phyloP scores from a whole-genome alignment of 306 rosid genomes.

The Styphnolobium japonicum region DNA sequence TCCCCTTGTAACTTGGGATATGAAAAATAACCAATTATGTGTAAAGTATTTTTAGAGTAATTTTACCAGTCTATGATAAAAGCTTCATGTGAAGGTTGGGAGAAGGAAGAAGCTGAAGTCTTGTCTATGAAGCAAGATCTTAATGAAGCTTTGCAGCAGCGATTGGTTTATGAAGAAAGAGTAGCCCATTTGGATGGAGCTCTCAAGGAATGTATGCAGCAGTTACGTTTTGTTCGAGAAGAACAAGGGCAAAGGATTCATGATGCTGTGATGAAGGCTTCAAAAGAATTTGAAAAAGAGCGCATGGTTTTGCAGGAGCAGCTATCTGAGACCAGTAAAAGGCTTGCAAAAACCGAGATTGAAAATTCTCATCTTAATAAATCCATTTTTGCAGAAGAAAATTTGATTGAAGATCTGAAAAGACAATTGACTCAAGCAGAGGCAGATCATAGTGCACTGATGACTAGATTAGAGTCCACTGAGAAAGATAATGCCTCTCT shows the following conservation, averaged over 20 bases:
- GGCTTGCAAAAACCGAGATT: constrained; percentile 53
- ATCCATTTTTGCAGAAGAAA: constrained; percentile 60
- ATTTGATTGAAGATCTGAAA: constrained; percentile 61
- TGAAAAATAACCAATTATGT: not conserved
- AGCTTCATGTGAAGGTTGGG: constrained; percentile 58
- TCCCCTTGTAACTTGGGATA: not conserved
- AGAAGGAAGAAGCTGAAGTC: constrained; percentile 62
- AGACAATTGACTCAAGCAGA: constrained; percentile 56
- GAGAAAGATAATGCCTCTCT: constrained; percentile 66
- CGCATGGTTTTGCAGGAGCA: constrained; percentile 56
- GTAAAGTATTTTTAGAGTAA: not conserved
- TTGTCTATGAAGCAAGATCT: constrained; percentile 52
- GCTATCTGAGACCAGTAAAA: constrained; percentile 55
- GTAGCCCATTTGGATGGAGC: constrained; percentile 72
- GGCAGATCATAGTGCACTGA: constrained; percentile 51
- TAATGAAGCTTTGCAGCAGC: constrained; percentile 57
- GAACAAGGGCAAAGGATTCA: constrained; percentile 80
- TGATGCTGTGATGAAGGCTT: constrained; percentile 67
- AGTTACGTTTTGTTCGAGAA: constrained; percentile 79
- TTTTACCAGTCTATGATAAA: constrained; percentile 18
- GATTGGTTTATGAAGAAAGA: constrained; percentile 60
- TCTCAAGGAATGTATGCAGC: constrained; percentile 88
- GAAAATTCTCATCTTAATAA: constrained; percentile 67
- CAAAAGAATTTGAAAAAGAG: constrained; percentile 66
- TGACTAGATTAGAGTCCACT: constrained; percentile 61